Conservation (phyloP, 2,329 filamentous ascomycete species). For the Apiospora marii region DNA sequence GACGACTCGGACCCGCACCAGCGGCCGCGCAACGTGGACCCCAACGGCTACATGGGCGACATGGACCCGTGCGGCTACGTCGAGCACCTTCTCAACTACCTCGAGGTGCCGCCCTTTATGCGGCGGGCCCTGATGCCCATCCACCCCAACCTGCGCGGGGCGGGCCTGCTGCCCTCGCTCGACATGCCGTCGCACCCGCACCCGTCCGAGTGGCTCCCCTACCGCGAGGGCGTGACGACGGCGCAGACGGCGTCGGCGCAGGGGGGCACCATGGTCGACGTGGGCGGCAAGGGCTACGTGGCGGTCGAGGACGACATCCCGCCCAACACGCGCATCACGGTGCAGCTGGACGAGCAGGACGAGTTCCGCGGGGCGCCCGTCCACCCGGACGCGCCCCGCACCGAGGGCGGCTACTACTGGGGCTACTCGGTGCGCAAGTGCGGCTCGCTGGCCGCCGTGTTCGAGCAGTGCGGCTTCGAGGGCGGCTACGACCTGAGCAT, state of each 20-base stretch:
- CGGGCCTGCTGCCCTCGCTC: conserved; percentile 76
- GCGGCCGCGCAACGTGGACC: conserved; percentile 57
- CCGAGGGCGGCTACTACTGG: conserved; percentile 86
- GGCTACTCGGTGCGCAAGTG: conserved; percentile 77
- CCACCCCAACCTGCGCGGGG: conserved; percentile 78
- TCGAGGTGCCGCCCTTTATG: conserved; percentile 86
- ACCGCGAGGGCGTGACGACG: conserved; percentile 78
- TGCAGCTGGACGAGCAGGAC: conserved; percentile 65
- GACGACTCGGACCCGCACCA: conserved; percentile 67
- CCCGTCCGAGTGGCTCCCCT: conserved; percentile 78
- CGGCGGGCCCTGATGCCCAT: conserved; percentile 77
- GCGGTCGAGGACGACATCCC: conserved; percentile 69
- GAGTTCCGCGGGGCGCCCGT: conserved; percentile 64
- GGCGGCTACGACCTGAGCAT: conserved; percentile 84
- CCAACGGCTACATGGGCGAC: conserved; percentile 69
- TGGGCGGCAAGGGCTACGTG: conserved; percentile 63
- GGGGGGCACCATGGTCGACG: conserved; percentile 63
- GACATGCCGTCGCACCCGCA: conserved; percentile 88
- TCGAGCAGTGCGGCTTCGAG: conserved; percentile 78
- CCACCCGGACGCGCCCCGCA: conserved; percentile 72
- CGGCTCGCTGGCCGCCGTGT: conserved; percentile 72
- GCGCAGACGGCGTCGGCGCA: conserved; percentile 49
- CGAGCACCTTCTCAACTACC: conserved; percentile 78
- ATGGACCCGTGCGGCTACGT: conserved; percentile 82
- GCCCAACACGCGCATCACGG: conserved; percentile 75